Conservation (phyloP, 768 basidiomycete genomes). For the Boletales sp. region DNA sequence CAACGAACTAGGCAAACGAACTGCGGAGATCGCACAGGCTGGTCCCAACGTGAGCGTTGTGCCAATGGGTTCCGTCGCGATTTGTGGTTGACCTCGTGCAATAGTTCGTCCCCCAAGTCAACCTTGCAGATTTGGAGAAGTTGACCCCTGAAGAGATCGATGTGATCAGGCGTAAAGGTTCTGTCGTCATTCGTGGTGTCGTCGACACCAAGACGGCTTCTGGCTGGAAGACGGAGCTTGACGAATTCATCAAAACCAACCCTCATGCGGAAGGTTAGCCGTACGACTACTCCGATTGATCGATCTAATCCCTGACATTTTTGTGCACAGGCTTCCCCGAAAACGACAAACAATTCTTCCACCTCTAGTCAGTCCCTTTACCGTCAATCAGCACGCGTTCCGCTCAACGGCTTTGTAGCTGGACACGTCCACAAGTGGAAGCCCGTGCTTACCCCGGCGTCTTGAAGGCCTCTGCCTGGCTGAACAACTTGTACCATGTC, state of each 20-base stretch:
- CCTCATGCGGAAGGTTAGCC: conserved; percentile 49
- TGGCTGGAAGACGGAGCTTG: conserved; percentile 54
- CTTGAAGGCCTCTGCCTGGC: conserved; percentile 51
- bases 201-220: conserved; percentile 54
- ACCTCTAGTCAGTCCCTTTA: conserved; percentile 53
- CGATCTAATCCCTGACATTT: background rate
- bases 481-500: conserved; percentile 61
- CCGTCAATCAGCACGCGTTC: background rate
- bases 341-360: conserved; percentile 68
- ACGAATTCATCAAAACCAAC: conserved; percentile 55
- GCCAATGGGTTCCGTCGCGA: background rate
- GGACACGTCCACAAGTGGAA: conserved; percentile 56
- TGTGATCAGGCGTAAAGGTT: conserved; percentile 51
- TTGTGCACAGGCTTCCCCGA: conserved; percentile 43
- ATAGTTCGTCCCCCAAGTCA: conserved; percentile 61
- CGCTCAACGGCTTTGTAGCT: conserved; percentile 26
- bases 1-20: conserved; percentile 43
- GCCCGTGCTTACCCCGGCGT: conserved; percentile 68
- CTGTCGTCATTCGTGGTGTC: conserved; percentile 58
- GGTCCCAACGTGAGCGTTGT: conserved; percentile 45
- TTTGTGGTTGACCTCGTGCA: background rate
- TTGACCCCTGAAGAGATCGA: conserved; percentile 45
- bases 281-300: background rate
- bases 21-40: conserved; percentile 40
- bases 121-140: conserved; percentile 49